Evolutionary conservation across 2,329 filamentous ascomycete genomes (phyloP), one percentile per base, ranked within the genome.

Genomic region (Madurella fahalii): DNA sequence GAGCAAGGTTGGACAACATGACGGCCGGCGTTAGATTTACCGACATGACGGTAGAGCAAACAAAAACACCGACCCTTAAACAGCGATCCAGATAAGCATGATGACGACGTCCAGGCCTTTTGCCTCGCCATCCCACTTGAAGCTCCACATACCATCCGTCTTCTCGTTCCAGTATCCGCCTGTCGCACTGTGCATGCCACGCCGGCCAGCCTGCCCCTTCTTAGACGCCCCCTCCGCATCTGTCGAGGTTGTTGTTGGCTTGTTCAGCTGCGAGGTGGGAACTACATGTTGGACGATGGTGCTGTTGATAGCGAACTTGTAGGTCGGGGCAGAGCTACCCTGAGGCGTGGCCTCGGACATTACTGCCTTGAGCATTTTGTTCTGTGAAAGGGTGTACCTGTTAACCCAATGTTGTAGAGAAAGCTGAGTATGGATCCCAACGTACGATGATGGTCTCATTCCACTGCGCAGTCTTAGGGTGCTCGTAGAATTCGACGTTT

Each of bases 241-340:
- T 44, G 70, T 66, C 58, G 74, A 72, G 58, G 70, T 69, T 65
- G 78, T 72, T 63, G 73, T 77, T 59, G 82, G 69, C 72, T 83
- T 84, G 74, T 83, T 86, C 48, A 84, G 75, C 53, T 82, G 76
- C 31, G 83, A 81, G 12, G 83, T 86, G 52, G 86, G 82, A 17
- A 87, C 83, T 34, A 93, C 79, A 76, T 97, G 93, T 77, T 99
- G 93, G 64, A 97, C 95, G 69, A 97, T 96, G 62, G 93, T 97
- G 78, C 90, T 95, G 80, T 96, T 97, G 75, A 95, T 91, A 64
- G 91, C 90, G 75, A 93, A 97, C 74, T 97, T 97, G 83, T 86
- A 96, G 15, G 77, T 72, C 5, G 89, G 86, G 25, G 82, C 76
- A 30, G 77, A 73, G 57, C 77, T 75, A 58, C 78, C 74, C 46